Conservation (phyloP, 495 filamentous ascomycete genomes). For the Bacidia rubella region DNA sequence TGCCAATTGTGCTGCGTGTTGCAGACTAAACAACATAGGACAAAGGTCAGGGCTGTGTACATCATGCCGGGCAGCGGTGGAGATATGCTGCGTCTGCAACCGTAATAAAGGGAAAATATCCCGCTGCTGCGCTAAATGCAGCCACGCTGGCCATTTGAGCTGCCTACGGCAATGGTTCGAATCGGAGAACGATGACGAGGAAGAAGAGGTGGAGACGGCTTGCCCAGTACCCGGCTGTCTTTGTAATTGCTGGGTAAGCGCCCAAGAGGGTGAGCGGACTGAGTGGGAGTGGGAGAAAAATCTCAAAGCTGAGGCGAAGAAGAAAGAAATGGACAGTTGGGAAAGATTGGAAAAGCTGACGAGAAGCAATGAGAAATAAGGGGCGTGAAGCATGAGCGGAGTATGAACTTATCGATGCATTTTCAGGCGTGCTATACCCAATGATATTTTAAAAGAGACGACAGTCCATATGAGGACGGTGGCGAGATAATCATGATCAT, state of each 20-base stretch:
- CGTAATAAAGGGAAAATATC: constrained; percentile 35
- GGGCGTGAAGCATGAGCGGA: not conserved
- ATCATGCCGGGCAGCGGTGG: constrained; percentile 31
- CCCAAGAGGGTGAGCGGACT: too few species aligned
- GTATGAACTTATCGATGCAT: not conserved
- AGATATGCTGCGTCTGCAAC: constrained; percentile 20
- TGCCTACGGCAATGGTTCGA: constrained; percentile 54
- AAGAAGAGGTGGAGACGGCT: constrained; percentile 47
- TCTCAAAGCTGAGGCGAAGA: too few species aligned
- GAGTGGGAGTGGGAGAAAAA: too few species aligned
- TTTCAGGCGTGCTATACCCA: not conserved
- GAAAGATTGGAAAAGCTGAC: not conserved
- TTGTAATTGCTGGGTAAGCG: not conserved
- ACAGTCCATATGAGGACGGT: too few species aligned
- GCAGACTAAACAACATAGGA: constrained; percentile 39
- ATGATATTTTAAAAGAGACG: not conserved
- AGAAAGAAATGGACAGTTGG: too few species aligned
- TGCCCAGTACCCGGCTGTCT: too few species aligned
- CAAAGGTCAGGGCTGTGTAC: constrained; percentile 31
- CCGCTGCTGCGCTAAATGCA: constrained; percentile 62
- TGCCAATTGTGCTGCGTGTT: constrained; percentile 37
- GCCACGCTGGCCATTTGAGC: constrained; percentile 58
- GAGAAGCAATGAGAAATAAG: not conserved
- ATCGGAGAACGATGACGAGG: constrained; percentile 28
- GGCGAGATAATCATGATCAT: too few species aligned